Evolutionary conservation across 2,329 filamentous ascomycete genomes (phyloP).

Genomic region (Cladophialophora bantiana): DNA sequence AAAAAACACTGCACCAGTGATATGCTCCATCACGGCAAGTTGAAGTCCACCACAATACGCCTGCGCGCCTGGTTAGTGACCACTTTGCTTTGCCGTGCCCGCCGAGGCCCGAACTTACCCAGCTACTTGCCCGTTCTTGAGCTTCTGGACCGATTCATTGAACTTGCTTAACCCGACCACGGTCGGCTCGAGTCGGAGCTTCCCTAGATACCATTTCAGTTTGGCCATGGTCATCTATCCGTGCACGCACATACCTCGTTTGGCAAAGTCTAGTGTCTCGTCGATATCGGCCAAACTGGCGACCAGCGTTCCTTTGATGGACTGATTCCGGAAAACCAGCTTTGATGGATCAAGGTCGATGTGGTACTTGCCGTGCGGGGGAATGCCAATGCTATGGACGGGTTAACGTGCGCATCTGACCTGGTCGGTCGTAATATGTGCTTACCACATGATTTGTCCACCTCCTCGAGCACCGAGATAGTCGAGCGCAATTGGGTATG

Average conservation of each 20-base stretch:
- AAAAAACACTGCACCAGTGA: neutral
- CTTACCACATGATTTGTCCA: slow-evolving; percentile 58
- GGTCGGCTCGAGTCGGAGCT: slow-evolving; percentile 38
- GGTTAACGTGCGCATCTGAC: slow-evolving; percentile 5
- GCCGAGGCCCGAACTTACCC: slow-evolving; percentile 31
- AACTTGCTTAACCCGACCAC: slow-evolving; percentile 39
- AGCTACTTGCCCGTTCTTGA: slow-evolving; percentile 40
- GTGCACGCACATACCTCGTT: slow-evolving; percentile 27
- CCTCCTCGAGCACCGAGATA: slow-evolving; percentile 58
- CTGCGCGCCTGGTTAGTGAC: slow-evolving; percentile 29
- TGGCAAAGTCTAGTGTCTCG: slow-evolving; percentile 36
- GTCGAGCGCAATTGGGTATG: slow-evolving; percentile 52
- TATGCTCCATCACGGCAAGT: slow-evolving; percentile 29
- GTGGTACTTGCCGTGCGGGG: slow-evolving; percentile 37
- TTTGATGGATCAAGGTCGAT: slow-evolving; percentile 33
- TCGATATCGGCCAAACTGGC: slow-evolving; percentile 34
- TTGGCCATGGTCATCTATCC: neutral
- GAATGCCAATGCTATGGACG: slow-evolving; percentile 48
- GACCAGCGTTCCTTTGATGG: slow-evolving; percentile 36
- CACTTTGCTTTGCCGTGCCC: neutral
- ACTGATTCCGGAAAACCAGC: slow-evolving; percentile 35
- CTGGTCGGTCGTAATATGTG: neutral
- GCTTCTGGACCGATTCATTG: slow-evolving; percentile 39
- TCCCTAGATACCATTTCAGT: slow-evolving; percentile 25
- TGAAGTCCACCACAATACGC: slow-evolving; percentile 41